Percentiles rank a stretch among this genome's conserved stretches.
These are phyloP conservation scores for Kuraishia cidri DNA, from an alignment of 805 yeast genomes.

Conservation along the genomic window DNA sequence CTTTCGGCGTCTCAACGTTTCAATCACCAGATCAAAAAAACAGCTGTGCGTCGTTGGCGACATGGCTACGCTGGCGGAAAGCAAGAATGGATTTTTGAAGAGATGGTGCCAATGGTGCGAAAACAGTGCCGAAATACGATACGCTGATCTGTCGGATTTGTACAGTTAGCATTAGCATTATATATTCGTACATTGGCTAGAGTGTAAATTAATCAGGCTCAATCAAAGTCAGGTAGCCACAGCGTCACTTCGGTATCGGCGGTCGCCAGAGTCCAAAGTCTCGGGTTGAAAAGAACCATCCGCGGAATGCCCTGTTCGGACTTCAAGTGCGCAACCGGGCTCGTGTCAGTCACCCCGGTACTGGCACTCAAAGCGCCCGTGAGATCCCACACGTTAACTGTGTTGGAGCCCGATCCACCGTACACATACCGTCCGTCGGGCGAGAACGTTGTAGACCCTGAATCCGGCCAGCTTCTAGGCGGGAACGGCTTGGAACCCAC, in stretches of 20 bases:
- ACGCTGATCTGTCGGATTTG: conserved; percentile 44
- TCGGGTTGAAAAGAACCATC: conserved; percentile 53
- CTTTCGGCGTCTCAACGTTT: conserved; percentile 78
- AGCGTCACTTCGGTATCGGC: conserved; percentile 46
- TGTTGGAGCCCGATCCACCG: conserved; percentile 51
- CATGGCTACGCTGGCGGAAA: conserved; percentile 51
- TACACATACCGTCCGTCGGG: conserved; percentile 60
- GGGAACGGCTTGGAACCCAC: conserved; percentile 39
- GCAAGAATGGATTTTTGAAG: conserved; percentile 35
- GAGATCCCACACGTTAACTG: conserved; percentile 44
- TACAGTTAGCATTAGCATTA: no score
- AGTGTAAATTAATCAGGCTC: neutral
- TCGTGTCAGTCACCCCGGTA: conserved; percentile 4
- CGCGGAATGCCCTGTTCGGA: conserved; percentile 29
- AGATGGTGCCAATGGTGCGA: conserved; percentile 69
- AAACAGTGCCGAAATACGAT: conserved; percentile 54
- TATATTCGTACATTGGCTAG: neutral
- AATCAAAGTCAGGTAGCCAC: conserved; percentile 24
- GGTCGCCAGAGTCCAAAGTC: conserved; percentile 49
- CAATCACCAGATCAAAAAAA: conserved; percentile 82
- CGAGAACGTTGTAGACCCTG: conserved; percentile 50
- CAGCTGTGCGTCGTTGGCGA: conserved; percentile 86
- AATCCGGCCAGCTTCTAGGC: conserved; percentile 28
- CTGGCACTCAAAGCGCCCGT: neutral
- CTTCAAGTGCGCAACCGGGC: conserved; percentile 10